These are phyloP conservation scores for Beauveria sp. DNA, from an alignment of 2,329 filamentous ascomycete genomes.

Conservation along the genomic window DNA sequence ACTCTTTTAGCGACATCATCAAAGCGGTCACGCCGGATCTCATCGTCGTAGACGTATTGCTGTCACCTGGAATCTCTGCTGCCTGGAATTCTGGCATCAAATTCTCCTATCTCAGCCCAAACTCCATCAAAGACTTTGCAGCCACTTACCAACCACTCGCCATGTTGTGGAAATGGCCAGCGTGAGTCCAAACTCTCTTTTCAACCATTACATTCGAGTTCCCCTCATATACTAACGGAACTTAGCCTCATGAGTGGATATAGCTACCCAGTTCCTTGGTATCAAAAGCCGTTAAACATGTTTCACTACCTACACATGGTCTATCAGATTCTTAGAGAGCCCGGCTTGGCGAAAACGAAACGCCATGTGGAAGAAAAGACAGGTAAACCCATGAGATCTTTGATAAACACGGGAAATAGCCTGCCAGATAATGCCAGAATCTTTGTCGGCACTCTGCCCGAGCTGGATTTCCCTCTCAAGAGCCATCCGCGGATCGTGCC, in stretches of 20 bases:
- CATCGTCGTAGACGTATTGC: constrained; percentile 35
- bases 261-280: constrained; percentile 37
- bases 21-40: constrained; percentile 29
- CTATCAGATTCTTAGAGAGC: constrained; percentile 15
- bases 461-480: constrained; percentile 33
- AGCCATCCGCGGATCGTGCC: constrained; percentile 32
- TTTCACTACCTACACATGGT: constrained; percentile 25
- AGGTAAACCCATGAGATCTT: constrained; percentile 16
- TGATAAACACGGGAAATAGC: constrained; percentile 17
- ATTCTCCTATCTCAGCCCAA: constrained; percentile 35
- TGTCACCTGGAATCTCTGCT: constrained; percentile 37
- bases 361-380: constrained; percentile 13
- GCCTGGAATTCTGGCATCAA: constrained; percentile 27
- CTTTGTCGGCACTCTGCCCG: constrained; percentile 21
- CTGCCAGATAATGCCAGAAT: constrained; percentile 15
- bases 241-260: constrained; percentile 35
- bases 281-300: constrained; percentile 34
- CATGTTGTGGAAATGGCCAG: constrained; percentile 29
- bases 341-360: constrained; percentile 8
- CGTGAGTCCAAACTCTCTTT: constrained; percentile 17
- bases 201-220: neutral
- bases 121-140: constrained; percentile 34
- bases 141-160: constrained; percentile 29
- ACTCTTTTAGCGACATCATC: constrained; percentile 30
- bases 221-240: neutral